Evolutionary conservation across 2,329 filamentous ascomycete genomes (phyloP), one percentile per base, ranked within the genome.

Genomic region (Thermoascus crustaceus): DNA sequence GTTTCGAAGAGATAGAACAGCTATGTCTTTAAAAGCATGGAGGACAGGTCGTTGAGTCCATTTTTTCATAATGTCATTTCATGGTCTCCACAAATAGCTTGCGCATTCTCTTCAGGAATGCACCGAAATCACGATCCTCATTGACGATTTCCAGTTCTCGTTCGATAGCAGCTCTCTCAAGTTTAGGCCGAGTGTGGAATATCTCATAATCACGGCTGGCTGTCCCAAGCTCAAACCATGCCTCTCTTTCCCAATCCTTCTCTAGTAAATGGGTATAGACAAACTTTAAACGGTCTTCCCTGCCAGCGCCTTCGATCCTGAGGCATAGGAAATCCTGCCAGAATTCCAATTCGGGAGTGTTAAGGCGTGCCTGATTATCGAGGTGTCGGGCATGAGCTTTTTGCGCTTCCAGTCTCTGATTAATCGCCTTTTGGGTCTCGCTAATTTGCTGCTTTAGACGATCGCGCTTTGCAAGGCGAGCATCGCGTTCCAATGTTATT

Each of bases 311-410:
- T 55, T 96, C 89, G 53, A 98, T 93, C 41, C 82, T 72, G 55
- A 96, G 61, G 39, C 89, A 88, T 40, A 98, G 68, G 56, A 89
- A 91, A 36, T 82, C 82, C 58, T 94, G 84, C 91, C 91, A 98
- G 57, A 96, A 96, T 48, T 88, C 84, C 30, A 98, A 72, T 66
- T 98, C 91, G 0, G 91, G 91, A 27, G 85, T 76, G 61, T 98
- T 96, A 62, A 89, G 84, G 21, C 86, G 77, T 35, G 83, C 77
- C 64, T 96, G 89, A 2, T 81, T 75, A 50, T 93, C 85, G 23
- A 94, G 70, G 48, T 85, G 79, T 43, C 76, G 73, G 31, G 83
- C 78, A 56, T 71, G 65, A 8, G 54, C 53, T 34, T 60, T 61
- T 44, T 71, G 67, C 3, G 67, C 64, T 34, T 66, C 60, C 22